Evolutionary conservation across 1,284 basidiomycete genomes (phyloP).

Genomic region (Cutaneotrichosporon sp.): DNA sequence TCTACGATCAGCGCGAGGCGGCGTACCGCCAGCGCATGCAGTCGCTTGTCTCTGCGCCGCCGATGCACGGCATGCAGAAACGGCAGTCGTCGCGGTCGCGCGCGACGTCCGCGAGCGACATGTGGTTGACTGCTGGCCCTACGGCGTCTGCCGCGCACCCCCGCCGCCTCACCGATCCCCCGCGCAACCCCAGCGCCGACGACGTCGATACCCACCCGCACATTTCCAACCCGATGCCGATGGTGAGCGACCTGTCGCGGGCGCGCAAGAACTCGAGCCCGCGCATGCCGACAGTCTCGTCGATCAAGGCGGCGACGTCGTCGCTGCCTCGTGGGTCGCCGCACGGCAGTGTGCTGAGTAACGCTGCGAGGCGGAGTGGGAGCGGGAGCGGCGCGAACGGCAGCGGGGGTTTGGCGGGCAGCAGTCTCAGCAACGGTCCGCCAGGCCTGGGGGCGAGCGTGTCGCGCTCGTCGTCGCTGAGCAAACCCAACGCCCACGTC

Average conservation of each 20-base stretch:
- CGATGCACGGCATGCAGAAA: slow-evolving; percentile 11
- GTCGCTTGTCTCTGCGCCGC: slow-evolving; percentile 27
- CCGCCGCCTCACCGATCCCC: slow-evolving; percentile 10
- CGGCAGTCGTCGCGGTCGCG: not conserved
- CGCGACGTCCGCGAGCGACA: slow-evolving; percentile 7
- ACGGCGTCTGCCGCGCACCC: not conserved
- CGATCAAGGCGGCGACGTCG: not conserved
- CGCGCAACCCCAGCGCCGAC: not conserved
- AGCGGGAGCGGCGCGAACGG: too few species aligned
- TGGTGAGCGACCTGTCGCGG: slow-evolving; percentile 11
- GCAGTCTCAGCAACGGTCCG: not conserved
- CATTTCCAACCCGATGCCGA: slow-evolving; percentile 23
- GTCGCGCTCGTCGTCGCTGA: not conserved
- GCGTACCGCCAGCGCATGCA: slow-evolving; percentile 42
- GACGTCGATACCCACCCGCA: slow-evolving; percentile 20
- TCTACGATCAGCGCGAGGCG: slow-evolving; percentile 45
- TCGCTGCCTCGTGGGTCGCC: not conserved
- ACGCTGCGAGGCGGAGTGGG: not conserved
- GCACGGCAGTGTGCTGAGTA: not conserved
- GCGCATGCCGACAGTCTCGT: not conserved
- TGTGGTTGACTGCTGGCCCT: slow-evolving; percentile 25
- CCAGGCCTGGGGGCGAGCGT: not conserved
- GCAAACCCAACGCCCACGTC: slow-evolving; percentile 1
- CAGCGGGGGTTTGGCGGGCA: not conserved
- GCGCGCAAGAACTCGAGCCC: not conserved